These are phyloP conservation scores for Thalassiosira profunda DNA, from an alignment of 108 stramenopile genomes.

Conservation along the genomic window DNA sequence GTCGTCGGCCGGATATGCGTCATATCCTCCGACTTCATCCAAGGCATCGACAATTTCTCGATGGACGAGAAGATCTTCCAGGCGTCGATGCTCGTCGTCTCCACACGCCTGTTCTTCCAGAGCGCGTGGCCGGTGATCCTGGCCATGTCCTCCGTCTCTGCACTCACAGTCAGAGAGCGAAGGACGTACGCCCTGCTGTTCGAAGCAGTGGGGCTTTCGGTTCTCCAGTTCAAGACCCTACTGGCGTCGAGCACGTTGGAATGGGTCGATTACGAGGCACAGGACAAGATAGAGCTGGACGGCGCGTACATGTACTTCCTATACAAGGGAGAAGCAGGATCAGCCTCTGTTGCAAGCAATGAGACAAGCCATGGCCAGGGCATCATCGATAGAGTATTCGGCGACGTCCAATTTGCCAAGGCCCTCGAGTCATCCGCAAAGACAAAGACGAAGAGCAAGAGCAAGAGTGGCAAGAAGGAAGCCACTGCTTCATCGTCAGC, in stretches of 20 bases:
- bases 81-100: conserved; percentile 29
- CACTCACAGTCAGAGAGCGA: conserved; percentile 40
- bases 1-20: conserved; percentile 40
- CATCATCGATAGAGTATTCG: conserved; percentile 39
- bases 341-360: not conserved
- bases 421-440: conserved; percentile 21
- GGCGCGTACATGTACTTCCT: conserved; percentile 44
- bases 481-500: not conserved
- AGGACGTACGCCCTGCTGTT: conserved; percentile 32
- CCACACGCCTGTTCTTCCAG: conserved; percentile 12
- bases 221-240: conserved; percentile 49
- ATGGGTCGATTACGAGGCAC: conserved; percentile 25
- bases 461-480: not conserved
- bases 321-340: conserved; percentile 31
- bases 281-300: conserved; percentile 20
- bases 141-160: conserved; percentile 10
- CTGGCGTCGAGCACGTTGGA: conserved; percentile 30
- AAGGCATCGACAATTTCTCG: conserved; percentile 32
- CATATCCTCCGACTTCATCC: conserved; percentile 35
- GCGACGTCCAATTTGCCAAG: conserved; percentile 39
- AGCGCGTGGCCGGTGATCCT: conserved; percentile 30
- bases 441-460: conserved; percentile 19
- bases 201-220: conserved; percentile 24
- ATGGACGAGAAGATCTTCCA: conserved; percentile 46
- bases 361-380: not conserved